Percentiles rank a stretch among this genome's conserved stretches.
phyloP scores from a whole-genome alignment of 345 rosid genomes.

The Mangifera indica region DNA sequence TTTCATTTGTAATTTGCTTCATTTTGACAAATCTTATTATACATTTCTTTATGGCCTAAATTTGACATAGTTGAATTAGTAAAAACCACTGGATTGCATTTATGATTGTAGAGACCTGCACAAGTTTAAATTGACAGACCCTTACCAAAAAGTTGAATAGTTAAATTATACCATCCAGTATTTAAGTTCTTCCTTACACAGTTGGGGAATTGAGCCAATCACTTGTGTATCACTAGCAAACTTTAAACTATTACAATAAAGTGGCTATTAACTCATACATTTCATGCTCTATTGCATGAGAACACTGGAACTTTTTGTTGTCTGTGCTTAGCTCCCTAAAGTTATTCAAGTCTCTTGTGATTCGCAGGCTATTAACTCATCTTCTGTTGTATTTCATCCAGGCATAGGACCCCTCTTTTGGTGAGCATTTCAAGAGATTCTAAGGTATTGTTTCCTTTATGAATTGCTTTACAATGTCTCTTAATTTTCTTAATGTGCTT shows the following conservation, averaged over 20 bases:
- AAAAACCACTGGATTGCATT: neutral
- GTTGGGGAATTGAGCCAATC: neutral
- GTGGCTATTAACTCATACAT: neutral
- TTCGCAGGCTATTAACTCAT: neutral
- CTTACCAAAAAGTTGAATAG: neutral
- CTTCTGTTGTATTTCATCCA: slow-evolving; percentile 23
- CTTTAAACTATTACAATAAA: too few species aligned
- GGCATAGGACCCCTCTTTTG: slow-evolving; percentile 56
- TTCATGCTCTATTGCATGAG: neutral
- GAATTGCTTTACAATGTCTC: neutral
- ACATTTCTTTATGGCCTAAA: neutral
- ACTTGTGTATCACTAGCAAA: neutral
- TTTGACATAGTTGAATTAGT: neutral
- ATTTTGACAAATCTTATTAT: neutral
- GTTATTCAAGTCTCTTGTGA: neutral
- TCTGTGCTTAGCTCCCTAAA: neutral
- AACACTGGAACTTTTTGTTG: neutral
- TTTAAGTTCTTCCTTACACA: neutral
- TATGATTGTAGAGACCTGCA: neutral
- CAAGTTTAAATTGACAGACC: neutral
- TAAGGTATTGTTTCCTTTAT: slow-evolving; percentile 39
- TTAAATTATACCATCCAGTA: neutral
- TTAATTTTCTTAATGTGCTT: neutral
- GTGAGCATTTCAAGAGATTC: slow-evolving; percentile 56
- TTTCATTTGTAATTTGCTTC: neutral